Evolutionary conservation across 2,329 filamentous ascomycete species (phyloP).

Genomic region (Colletotrichum costaricense): DNA sequence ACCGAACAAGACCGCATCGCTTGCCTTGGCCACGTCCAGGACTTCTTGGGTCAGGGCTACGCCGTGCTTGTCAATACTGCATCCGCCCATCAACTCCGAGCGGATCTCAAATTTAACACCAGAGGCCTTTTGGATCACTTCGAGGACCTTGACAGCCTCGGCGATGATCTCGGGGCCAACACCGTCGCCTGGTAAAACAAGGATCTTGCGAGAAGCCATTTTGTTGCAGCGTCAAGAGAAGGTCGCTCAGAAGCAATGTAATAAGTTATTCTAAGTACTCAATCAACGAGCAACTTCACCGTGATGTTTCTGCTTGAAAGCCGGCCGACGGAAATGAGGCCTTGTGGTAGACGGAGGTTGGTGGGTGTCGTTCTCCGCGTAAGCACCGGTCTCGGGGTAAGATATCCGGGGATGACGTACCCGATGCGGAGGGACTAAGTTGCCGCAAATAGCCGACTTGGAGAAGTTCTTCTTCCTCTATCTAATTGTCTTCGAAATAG

Average conservation of each 20-base stretch:
- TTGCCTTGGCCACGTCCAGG: background rate
- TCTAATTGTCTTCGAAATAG: too few relatives aligned
- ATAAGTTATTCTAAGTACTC: too few relatives aligned
- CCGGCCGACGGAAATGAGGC: background rate
- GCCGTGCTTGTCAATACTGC: background rate
- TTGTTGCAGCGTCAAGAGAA: background rate
- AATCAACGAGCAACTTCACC: background rate
- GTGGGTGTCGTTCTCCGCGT: background rate
- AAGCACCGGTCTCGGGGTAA: background rate
- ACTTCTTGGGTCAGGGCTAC: background rate
- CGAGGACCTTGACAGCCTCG: background rate
- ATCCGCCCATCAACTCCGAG: background rate
- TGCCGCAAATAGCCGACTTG: background rate
- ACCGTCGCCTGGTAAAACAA: background rate
- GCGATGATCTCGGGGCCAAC: background rate
- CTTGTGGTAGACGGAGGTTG: background rate
- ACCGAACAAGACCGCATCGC: background rate
- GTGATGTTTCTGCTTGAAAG: background rate
- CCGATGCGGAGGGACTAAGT: slow-evolving; percentile 1
- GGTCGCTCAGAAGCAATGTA: background rate
- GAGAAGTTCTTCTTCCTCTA: too few relatives aligned
- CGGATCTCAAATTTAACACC: background rate
- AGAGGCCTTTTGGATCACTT: background rate
- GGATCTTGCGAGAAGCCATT: background rate
- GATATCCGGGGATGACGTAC: background rate